phyloP scores from a whole-genome alignment of 2,329 filamentous ascomycete species.

The Aspergillus hiratsukae region DNA sequence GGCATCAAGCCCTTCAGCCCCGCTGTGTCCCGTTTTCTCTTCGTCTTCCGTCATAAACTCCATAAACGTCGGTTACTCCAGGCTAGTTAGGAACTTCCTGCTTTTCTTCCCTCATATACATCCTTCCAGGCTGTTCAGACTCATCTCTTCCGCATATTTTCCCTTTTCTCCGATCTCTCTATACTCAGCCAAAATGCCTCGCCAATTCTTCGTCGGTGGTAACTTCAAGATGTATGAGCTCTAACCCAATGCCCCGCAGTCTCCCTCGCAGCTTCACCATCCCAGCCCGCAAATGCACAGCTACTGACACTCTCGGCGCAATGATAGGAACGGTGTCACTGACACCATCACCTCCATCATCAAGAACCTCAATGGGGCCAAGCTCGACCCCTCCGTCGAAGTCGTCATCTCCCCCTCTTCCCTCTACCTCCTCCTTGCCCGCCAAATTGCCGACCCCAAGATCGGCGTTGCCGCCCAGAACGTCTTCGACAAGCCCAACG shows the following conservation, averaged over 20 bases:
- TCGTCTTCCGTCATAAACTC: conserved; percentile 3
- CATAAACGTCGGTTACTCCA: background rate
- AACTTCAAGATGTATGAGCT: conserved; percentile 95
- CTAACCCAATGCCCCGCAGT: conserved; percentile 21
- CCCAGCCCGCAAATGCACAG: conserved; percentile 5
- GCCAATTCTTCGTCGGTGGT: conserved; percentile 95
- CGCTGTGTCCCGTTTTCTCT: conserved; percentile 18
- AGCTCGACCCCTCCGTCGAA: conserved; percentile 63
- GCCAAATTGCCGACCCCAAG: conserved; percentile 68
- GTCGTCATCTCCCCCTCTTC: conserved; percentile 89
- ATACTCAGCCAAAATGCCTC: conserved; percentile 66
- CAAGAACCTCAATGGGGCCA: conserved; percentile 78
- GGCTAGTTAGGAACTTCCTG: background rate
- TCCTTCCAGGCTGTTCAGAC: conserved; percentile 3
- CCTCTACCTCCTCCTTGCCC: conserved; percentile 84
- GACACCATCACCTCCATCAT: conserved; percentile 89
- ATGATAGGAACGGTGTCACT: conserved; percentile 80
- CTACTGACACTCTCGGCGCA: conserved; percentile 22
- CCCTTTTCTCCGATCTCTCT: conserved; percentile 6
- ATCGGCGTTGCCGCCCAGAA: conserved; percentile 93
- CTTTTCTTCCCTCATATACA: background rate
- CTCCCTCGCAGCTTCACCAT: conserved; percentile 15
- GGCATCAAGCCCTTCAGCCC: background rate
- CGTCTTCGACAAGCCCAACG: conserved; percentile 94
- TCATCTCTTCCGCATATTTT: conserved; percentile 6